Percentiles rank a stretch among this genome's conserved stretches.
Evolutionary conservation across 306 rosid genomes (phyloP).

Genomic region (Castanea mollissima): DNA sequence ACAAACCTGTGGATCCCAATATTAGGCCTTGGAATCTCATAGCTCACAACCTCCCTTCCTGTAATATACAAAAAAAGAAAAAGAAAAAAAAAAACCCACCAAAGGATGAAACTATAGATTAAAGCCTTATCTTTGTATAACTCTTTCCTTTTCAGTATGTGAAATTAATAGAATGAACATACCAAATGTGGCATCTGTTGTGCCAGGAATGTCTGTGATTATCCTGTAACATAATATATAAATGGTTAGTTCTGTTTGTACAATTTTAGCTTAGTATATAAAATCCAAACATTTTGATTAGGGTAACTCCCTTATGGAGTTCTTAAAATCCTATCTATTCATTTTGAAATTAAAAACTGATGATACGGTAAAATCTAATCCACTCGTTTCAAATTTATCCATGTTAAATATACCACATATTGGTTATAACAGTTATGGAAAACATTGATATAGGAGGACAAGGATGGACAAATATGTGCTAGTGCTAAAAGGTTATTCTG

Average conservation of each 20-base stretch:
- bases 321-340: too few species aligned
- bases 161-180: conserved; percentile 5
- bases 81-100: too few species aligned
- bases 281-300: background rate
- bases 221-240: conserved; percentile 51
- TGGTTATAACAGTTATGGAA: background rate
- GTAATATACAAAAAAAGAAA: background rate
- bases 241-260: background rate
- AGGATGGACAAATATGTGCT: background rate
- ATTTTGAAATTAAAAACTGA: too few species aligned
- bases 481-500: background rate
- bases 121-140: background rate
- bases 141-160: too few species aligned
- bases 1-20: conserved; percentile 94
- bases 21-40: conserved; percentile 75
- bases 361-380: too few species aligned
- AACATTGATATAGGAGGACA: background rate
- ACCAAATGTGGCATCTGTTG: conserved; percentile 94
- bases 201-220: conserved; percentile 95
- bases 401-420: too few species aligned
- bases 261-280: background rate
- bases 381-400: too few species aligned
- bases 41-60: conserved; percentile 74
- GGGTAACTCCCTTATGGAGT: too few species aligned
- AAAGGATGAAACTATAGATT: background rate